Conservation (phyloP, 352 stramenopile species). For the Pythium phragmitis region DNA sequence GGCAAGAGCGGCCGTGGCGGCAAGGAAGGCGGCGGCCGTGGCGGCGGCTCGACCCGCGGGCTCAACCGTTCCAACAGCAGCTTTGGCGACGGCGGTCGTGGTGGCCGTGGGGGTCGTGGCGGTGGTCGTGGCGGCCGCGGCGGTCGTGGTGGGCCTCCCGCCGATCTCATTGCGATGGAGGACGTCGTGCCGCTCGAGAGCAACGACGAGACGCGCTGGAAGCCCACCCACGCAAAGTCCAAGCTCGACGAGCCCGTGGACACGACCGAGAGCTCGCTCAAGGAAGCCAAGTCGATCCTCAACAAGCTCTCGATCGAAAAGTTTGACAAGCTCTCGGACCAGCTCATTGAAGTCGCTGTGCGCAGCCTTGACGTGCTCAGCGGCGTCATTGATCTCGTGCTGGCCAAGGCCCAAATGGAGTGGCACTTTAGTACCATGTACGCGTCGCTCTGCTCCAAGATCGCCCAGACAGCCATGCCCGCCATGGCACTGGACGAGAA, state of each 20-base stretch:
- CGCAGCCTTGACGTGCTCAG: constrained; percentile 76
- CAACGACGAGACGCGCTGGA: constrained; percentile 85
- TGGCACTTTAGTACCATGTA: constrained; percentile 97
- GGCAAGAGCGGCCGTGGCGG: constrained; percentile 27
- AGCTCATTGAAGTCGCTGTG: constrained; percentile 91
- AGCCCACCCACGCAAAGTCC: constrained; percentile 66
- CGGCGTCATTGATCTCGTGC: constrained; percentile 92
- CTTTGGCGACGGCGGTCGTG: constrained; percentile 36
- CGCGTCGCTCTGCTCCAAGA: constrained; percentile 91
- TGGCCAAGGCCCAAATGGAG: constrained; percentile 95
- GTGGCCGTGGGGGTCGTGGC: constrained; percentile 43
- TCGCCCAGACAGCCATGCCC: constrained; percentile 86
- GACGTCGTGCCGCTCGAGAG: constrained; percentile 69
- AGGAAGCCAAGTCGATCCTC: constrained; percentile 90
- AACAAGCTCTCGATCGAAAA: constrained; percentile 98
- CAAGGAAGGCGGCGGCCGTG: constrained; percentile 30
- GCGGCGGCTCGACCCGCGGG: constrained; percentile 40
- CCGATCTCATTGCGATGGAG: constrained; percentile 41
- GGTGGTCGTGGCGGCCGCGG: constrained; percentile 31
- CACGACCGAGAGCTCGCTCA: constrained; percentile 72
- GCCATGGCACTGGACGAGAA: constrained; percentile 67
- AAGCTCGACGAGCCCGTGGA: constrained; percentile 44
- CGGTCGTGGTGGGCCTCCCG: constrained; percentile 11
- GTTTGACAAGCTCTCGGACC: constrained; percentile 93
- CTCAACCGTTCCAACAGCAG: constrained; percentile 46